Evolutionary conservation across 768 basidiomycete species (phyloP), one percentile per base, ranked within the genome.

Genomic region (Leccinum incarnatum): DNA sequence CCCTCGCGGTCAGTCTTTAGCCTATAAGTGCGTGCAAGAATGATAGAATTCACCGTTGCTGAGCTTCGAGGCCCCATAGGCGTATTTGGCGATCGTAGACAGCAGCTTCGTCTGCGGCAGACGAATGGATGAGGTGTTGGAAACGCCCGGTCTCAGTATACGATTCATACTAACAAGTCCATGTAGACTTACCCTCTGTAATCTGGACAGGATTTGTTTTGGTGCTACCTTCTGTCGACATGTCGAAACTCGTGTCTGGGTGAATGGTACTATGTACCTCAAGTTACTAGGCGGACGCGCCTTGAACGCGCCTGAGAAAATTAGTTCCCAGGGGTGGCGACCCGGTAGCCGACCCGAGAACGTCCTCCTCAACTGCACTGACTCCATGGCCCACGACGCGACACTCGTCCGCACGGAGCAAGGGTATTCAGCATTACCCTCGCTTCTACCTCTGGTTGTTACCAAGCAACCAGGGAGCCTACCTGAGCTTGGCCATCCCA

Each of bases 71-170:
- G 48, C 97, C 97, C 97, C 97, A 99, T 65, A 98, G 76, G 30
- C 96, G 86, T 78, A 98, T 97, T 74, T 98, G 95, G 27, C 96
- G 87, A 73, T 98, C 97, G 73, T 98, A 97, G 25, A 97, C 81
- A 14, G 90, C 92, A n/a, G 84, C 86, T 64, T 88, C 82, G 67
- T 84, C 82, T 84, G 58, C 46, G 15, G 46, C 32, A 40, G 32
- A 50, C 17, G 36, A 23, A 21, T 19, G 42, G 19, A 19, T 11
- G 19, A 19, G 42, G n/a, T 42, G 4, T 42, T 5, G n/a, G 9
- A 42, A 55, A 57, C 40, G 54, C 54, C 53, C 46, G 36, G 29
- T n/a, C 21, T 61, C 48, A 56, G 53, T 9, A 32, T 29, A 49
- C 29, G 49, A 5, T 23, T n/a, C 40, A 42, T 42, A 42, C n/a